phyloP scores from a whole-genome alignment of 352 stramenopile genomes.

The Poterioochromonas sp. region DNA sequence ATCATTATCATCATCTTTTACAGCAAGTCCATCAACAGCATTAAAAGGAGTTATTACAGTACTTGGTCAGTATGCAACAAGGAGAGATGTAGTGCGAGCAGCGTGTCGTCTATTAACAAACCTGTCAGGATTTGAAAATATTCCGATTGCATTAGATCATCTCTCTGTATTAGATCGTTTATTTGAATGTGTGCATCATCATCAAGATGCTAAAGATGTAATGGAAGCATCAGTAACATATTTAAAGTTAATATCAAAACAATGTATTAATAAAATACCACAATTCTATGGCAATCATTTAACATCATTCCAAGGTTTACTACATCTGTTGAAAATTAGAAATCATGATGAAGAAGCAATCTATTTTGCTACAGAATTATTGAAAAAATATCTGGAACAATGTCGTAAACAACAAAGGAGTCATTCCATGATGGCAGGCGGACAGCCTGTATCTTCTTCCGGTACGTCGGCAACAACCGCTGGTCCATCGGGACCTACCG shows the following conservation, averaged over 20 bases:
- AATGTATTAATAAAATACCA: not conserved
- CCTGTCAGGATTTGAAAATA: conserved; percentile 32
- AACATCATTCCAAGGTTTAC: not conserved
- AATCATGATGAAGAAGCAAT: conserved; percentile 27
- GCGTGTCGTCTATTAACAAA: conserved; percentile 46
- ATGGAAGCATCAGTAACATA: not conserved
- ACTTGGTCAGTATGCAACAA: conserved; percentile 40
- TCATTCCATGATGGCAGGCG: not conserved
- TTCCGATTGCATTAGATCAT: conserved; percentile 12
- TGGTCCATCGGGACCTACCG: not conserved
- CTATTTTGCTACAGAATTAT: not conserved
- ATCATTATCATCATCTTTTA: not conserved
- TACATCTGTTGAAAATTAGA: conserved; percentile 5
- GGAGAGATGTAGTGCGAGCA: conserved; percentile 47
- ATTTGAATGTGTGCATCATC: conserved; percentile 11
- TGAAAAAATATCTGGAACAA: not conserved
- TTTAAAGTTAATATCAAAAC: not conserved
- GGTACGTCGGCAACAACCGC: not conserved
- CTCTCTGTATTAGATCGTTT: not conserved
- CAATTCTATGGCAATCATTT: not conserved
- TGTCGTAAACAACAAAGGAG: not conserved
- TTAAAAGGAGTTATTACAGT: conserved; percentile 43
- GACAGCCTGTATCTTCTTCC: not conserved
- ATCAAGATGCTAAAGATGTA: conserved; percentile 28
- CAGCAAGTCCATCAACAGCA: not conserved